Evolutionary conservation across 257 asterid species (phyloP), one percentile per base, ranked within the genome.

Genomic region (Solanum paucissectum): DNA sequence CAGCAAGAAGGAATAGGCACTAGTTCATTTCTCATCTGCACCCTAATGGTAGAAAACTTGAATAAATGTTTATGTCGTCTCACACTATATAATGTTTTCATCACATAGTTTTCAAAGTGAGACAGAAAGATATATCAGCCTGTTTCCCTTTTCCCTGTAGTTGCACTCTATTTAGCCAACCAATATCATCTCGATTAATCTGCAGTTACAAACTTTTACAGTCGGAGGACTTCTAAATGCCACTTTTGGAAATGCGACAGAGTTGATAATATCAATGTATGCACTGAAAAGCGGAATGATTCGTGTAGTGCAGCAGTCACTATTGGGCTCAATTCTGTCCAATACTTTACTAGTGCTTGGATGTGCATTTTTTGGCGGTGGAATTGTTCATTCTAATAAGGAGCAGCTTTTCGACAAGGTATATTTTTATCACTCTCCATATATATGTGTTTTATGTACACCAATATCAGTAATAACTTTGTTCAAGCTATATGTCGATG

Each of bases 141-240:
- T 4, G 42, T 32, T 71, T 71, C 25, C 49, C 82, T 36, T 20
- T 73, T 73, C 49, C 52, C 11, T 42, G 13, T 40, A 42, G 21
- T 6, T 42, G 37, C 84, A 77, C n/a, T 25, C 12, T 25, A 42
- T 77, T n/a, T 40, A 13, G 84, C 84, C 84, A 77, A 77, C 84
- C 84, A 77, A 77, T 77, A 77, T 77, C 62, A 77, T 77, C 37
- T 42, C 4, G 0, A 77, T 13, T 42, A 77, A 77, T 77, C 52
- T 14, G n/a, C 62, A 12, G 64, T 77, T 77, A n/a, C 4, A 36
- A 40, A n/a, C 76, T 72, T 79, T 83, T 86, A 87, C 93, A 95
- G 98, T 94, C 72, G 98, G 98, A 44, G 98, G 98, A 72, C 98
- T 95, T 88, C 86, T 95, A 89, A 94, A 93, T 92, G 98, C 98